Percentiles rank a stretch among this genome's conserved stretches.
phyloP scores from a whole-genome alignment of 495 filamentous ascomycete species.

The Daldinia grandis region DNA sequence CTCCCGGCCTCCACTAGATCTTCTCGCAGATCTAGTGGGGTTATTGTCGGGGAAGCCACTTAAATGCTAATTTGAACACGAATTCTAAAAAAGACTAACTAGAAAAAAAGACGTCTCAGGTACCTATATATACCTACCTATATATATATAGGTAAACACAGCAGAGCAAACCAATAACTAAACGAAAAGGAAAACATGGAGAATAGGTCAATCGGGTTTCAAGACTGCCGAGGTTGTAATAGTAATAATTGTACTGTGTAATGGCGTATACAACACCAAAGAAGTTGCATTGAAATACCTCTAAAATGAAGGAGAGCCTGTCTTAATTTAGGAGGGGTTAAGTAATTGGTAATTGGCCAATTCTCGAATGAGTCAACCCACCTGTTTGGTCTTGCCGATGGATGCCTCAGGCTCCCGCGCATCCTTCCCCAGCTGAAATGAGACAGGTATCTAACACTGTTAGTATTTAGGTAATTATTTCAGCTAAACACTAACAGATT shows the following conservation, averaged over 20 bases:
- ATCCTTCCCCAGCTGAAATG: constrained; percentile 15
- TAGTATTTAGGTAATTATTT: not conserved
- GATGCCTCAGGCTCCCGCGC: constrained; percentile 31
- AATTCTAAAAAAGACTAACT: not conserved
- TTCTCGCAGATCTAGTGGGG: not conserved
- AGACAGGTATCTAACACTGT: constrained; percentile 12
- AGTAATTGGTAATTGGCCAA: constrained; percentile 25
- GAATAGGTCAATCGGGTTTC: no score
- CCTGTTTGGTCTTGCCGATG: constrained; percentile 39
- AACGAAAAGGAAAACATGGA: not conserved
- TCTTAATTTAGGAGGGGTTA: constrained; percentile 3
- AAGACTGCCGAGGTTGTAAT: not conserved
- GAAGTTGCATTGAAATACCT: not conserved
- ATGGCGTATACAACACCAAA: not conserved
- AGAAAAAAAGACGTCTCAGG: no score
- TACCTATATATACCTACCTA: no score
- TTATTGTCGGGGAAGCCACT: not conserved
- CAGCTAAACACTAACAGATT: constrained; percentile 19
- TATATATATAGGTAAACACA: no score
- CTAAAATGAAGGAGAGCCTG: not conserved
- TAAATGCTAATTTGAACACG: not conserved
- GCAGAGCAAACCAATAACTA: not conserved
- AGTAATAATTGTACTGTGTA: not conserved
- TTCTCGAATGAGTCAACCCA: constrained; percentile 35
- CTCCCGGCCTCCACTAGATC: not conserved